Conservation (phyloP, 176 grass and related monocot species). For the Zizania latifolia region DNA sequence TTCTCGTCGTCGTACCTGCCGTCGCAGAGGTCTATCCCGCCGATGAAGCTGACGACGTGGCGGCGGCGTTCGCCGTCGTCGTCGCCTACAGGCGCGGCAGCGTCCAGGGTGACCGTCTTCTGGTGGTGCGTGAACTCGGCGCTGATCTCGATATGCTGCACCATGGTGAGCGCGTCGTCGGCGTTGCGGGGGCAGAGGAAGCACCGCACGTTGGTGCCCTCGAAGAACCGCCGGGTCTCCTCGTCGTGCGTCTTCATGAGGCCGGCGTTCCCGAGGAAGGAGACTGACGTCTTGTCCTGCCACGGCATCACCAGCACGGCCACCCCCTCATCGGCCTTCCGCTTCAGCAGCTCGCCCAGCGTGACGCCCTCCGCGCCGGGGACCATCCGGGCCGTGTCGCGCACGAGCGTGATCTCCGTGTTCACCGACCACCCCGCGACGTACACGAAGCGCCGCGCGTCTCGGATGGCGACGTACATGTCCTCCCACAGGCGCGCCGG, state of each 20-base stretch:
- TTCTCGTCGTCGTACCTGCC: too few relatives aligned
- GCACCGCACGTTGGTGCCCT: conserved; percentile 64
- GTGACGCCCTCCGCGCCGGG: conserved; percentile 55
- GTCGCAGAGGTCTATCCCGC: conserved; percentile 49
- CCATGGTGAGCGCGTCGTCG: conserved; percentile 50
- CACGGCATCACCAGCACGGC: conserved; percentile 85
- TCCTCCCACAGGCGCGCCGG: conserved; percentile 72
- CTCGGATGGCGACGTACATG: conserved; percentile 45
- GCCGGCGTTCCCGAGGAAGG: conserved; percentile 61
- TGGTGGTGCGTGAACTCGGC: conserved; percentile 91
- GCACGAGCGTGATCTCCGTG: conserved; percentile 55
- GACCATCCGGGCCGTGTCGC: conserved; percentile 50
- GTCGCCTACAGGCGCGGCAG: neutral
- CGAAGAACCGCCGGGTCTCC: conserved; percentile 59
- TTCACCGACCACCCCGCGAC: conserved; percentile 73
- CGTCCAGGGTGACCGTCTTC: conserved; percentile 69
- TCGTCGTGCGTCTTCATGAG: conserved; percentile 86
- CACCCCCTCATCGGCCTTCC: conserved; percentile 80
- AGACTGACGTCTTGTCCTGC: conserved; percentile 76
- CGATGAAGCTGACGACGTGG: conserved; percentile 69
- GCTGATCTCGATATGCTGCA: conserved; percentile 53
- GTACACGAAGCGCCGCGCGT: conserved; percentile 75
- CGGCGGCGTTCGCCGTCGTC: neutral
- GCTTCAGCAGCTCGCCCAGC: conserved; percentile 65
- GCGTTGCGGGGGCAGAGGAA: conserved; percentile 72